These are phyloP conservation scores for Microbotryum silenes-acaulis DNA, from an alignment of 1,284 basidiomycete genomes.

Conservation along the genomic window DNA sequence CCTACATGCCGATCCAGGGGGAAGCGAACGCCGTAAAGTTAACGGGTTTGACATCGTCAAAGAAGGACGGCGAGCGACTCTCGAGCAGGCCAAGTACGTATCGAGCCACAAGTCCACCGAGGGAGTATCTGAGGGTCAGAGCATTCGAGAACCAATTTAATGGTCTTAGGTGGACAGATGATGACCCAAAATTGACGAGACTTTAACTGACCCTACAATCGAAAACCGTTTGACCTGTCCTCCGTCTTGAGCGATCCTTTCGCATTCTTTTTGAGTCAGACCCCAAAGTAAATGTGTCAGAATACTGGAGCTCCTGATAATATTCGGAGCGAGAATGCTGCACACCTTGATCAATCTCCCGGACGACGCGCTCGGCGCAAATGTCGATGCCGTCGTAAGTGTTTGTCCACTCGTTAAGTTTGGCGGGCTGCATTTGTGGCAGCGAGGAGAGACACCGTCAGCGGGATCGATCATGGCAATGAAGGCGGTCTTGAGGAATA, in stretches of 20 bases:
- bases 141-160: not conserved
- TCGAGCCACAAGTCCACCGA: slow-evolving; percentile 70
- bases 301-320: slow-evolving; percentile 44
- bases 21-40: slow-evolving; percentile 79
- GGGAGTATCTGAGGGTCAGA: slow-evolving; percentile 50
- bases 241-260: slow-evolving; percentile 48
- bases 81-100: slow-evolving; percentile 67
- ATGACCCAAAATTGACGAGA: not conserved
- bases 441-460: no score
- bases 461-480: no score
- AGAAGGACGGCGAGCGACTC: slow-evolving; percentile 54
- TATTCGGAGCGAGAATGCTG: slow-evolving; percentile 15
- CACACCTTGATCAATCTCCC: slow-evolving; percentile 47
- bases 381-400: slow-evolving; percentile 65
- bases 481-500: no score
- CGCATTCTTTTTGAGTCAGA: slow-evolving; percentile 39
- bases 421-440: slow-evolving; percentile 8
- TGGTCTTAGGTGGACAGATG: not conserved
- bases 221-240: slow-evolving; percentile 60
- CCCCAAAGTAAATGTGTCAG: slow-evolving; percentile 34
- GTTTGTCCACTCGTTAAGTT: slow-evolving; percentile 51
- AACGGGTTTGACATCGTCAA: slow-evolving; percentile 57
- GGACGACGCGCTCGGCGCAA: slow-evolving; percentile 59
- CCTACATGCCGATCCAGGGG: slow-evolving; percentile 57
- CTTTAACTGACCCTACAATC: slow-evolving; percentile 49